phyloP scores from a whole-genome alignment of 345 rosid genomes.

The Eucalyptus regnans region DNA sequence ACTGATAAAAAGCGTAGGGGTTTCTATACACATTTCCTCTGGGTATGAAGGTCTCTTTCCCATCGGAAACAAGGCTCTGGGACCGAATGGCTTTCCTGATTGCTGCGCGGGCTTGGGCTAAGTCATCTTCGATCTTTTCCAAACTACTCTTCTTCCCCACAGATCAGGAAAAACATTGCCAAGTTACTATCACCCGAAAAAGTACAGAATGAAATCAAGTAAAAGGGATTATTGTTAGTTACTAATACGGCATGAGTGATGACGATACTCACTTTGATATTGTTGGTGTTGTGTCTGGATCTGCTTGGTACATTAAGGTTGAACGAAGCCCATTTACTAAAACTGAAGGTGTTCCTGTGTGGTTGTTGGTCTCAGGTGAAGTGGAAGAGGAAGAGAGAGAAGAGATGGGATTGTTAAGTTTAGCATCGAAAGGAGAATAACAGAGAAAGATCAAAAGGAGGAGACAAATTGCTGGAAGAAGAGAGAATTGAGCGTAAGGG shows the following conservation, averaged over 20 bases:
- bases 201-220: background rate
- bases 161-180: background rate
- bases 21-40: constrained; percentile 39
- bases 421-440: background rate
- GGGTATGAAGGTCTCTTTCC: constrained; percentile 22
- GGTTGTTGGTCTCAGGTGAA: background rate
- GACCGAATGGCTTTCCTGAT: constrained; percentile 25
- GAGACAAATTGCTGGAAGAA: background rate
- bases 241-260: background rate
- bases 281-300: background rate
- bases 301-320: background rate
- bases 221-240: background rate
- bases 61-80: constrained; percentile 19
- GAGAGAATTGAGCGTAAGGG: background rate
- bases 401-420: background rate
- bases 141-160: constrained; percentile 1
- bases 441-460: background rate
- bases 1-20: constrained; percentile 47
- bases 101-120: constrained; percentile 34
- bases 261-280: background rate
- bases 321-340: background rate
- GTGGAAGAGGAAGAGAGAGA: background rate
- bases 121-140: constrained; percentile 24
- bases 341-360: background rate
- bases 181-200: background rate